phyloP scores from a whole-genome alignment of 2,329 filamentous ascomycete species.

The Fusarium tanahbumbuense region DNA sequence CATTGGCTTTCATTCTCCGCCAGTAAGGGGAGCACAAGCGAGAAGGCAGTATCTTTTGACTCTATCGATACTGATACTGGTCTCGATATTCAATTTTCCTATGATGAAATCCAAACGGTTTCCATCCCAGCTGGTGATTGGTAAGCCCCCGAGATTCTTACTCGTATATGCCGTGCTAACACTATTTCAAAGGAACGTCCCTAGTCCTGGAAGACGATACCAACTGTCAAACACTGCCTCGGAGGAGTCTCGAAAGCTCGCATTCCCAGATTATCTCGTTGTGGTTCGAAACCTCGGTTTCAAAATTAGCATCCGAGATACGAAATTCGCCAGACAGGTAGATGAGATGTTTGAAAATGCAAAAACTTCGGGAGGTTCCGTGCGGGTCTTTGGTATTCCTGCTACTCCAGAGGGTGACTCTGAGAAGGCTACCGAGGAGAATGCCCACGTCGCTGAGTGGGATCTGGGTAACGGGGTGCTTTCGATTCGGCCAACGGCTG shows the following conservation, averaged over 20 bases:
- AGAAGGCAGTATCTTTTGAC: constrained; percentile 10
- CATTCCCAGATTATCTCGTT: constrained; percentile 33
- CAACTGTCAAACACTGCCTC: constrained; percentile 21
- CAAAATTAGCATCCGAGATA: constrained; percentile 23
- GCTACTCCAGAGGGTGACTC: constrained; percentile 29
- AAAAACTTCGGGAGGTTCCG: constrained; percentile 21
- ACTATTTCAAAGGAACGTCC: constrained; percentile 24
- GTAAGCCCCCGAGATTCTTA: background rate
- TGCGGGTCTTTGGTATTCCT: constrained; percentile 33
- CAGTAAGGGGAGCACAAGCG: constrained; percentile 7
- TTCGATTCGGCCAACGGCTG: constrained; percentile 21
- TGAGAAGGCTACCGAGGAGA: constrained; percentile 30
- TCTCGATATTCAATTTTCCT: constrained; percentile 33
- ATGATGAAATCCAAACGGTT: constrained; percentile 39
- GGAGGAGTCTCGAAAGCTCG: constrained; percentile 34
- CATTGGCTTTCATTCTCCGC: constrained; percentile 29
- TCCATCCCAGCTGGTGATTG: constrained; percentile 25
- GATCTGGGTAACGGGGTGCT: constrained; percentile 11
- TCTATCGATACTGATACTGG: constrained; percentile 23
- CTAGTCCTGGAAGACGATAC: constrained; percentile 32
- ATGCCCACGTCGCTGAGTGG: constrained; percentile 37
- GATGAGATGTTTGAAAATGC: constrained; percentile 25
- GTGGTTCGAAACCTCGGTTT: constrained; percentile 37
- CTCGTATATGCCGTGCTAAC: background rate
- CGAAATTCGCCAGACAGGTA: background rate